Conservation (phyloP, 2,329 filamentous ascomycete genomes). For the Alternaria sp. region DNA sequence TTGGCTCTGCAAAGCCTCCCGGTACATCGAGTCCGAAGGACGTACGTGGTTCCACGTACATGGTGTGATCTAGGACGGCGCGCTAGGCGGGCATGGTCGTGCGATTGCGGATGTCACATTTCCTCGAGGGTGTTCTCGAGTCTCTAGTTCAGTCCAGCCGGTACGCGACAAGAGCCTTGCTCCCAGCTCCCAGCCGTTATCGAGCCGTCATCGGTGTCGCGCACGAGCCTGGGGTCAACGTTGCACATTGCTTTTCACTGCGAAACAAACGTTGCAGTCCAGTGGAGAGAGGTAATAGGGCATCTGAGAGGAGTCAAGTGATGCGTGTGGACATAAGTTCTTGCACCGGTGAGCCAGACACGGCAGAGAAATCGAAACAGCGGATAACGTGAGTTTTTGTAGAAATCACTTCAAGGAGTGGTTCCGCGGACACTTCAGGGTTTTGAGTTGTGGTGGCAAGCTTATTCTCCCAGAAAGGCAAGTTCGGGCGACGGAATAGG, state of each 20-base stretch:
- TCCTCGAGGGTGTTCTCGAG: slow-evolving; percentile 11
- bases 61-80: not conserved
- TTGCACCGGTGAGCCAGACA: not conserved
- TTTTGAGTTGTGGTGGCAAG: slow-evolving; percentile 15
- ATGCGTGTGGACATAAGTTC: not conserved
- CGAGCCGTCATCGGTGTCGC: not conserved
- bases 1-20: slow-evolving; percentile 1
- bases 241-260: not conserved
- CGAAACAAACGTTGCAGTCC: not conserved
- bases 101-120: slow-evolving; percentile 10
- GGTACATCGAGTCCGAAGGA: slow-evolving; percentile 8
- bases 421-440: not conserved
- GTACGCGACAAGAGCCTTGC: not conserved
- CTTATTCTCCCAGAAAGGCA: slow-evolving; percentile 24
- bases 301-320: not conserved
- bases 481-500: slow-evolving; percentile 19
- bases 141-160: not conserved
- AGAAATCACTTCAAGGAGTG: not conserved
- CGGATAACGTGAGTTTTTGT: not conserved
- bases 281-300: not conserved
- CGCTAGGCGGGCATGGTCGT: not conserved
- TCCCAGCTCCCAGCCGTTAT: not conserved
- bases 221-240: slow-evolving; percentile 9
- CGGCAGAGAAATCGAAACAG: not conserved
- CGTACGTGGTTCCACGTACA: slow-evolving; percentile 5